Evolutionary conservation across 495 filamentous ascomycete genomes (phyloP), one percentile per base, ranked within the genome.

Genomic region (Penicillium robsamsonii): DNA sequence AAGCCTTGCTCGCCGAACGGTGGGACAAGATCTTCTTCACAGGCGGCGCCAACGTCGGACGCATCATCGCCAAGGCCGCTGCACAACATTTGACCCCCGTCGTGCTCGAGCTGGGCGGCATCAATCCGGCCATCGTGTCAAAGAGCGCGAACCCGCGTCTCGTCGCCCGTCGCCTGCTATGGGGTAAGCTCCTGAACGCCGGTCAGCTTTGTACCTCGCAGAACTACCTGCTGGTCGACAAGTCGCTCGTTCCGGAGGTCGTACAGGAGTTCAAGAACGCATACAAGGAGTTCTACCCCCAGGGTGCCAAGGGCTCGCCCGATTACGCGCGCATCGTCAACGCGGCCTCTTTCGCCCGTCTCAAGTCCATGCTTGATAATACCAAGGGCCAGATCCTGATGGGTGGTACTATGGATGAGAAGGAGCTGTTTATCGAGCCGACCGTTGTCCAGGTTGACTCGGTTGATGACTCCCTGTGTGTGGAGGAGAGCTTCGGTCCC

Each of bases 1-100:
- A 88, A 17, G 86, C 86, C 6, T 74, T 97, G 33, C 78, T 98
- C 12, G 83, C 91, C 48, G 83, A 92, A 72, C 91, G 91, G 64
- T 98, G 92, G 91, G 92, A 95, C 72, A 96, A 96, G 80, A 93
- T 98, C 62, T 93, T 95, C 77, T 98, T 96, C 76, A 98, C 94
- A 15, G 94, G 94, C 44, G 82, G 81, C 59, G 75, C 79, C 11
- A 75, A 65, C 35, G 92, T 97, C 37, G 94, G 89, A 49, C 89
- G 79, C 45, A 93, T 97, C 72, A 85, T 98, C 61, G 84, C 91
- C 22, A 90, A 91, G 75, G 94, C 94, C 58, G 94, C 94, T 5
- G 93, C 94, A 38, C 89, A 94, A 70, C 87, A 90, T 38, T 76
- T 97, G 51, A 97, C 94, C 5, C 94, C 94, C 0, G 88, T 96